Percentiles rank a stretch among this genome's conserved stretches.
Evolutionary conservation across 2,329 filamentous ascomycete species (phyloP).

Genomic region (Penicillium sp.): DNA sequence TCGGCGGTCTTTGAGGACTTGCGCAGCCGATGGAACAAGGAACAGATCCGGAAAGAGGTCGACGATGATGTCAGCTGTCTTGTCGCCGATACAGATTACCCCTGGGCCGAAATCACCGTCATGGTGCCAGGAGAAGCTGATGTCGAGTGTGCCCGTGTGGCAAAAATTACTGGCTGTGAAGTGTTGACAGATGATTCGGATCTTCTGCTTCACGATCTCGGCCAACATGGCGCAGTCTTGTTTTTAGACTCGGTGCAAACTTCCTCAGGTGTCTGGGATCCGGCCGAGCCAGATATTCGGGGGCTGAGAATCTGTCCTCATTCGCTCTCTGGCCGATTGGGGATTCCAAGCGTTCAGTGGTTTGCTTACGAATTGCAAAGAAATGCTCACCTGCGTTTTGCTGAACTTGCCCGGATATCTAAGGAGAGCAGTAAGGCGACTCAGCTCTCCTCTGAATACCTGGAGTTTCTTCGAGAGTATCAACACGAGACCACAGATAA

Average conservation of each 20-base stretch:
- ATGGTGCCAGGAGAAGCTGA: conserved; percentile 86
- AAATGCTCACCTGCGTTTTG: conserved; percentile 28
- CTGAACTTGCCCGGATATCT: conserved; percentile 33
- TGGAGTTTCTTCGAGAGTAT: conserved; percentile 39
- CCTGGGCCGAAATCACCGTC: conserved; percentile 42
- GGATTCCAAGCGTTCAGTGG: conserved; percentile 32
- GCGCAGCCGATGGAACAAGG: conserved; percentile 42
- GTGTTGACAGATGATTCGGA: conserved; percentile 84
- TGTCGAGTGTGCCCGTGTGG: conserved; percentile 67
- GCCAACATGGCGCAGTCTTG: conserved; percentile 58
- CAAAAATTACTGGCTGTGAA: conserved; percentile 56
- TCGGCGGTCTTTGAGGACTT: conserved; percentile 73
- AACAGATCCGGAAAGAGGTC: conserved; percentile 22
- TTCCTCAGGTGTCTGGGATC: conserved; percentile 10
- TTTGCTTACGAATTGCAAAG: conserved; percentile 42
- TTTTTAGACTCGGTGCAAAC: conserved; percentile 65
- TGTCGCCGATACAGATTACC: conserved; percentile 19
- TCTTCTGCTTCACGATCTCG: conserved; percentile 71
- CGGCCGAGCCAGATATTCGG: conserved; percentile 23
- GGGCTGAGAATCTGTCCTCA: conserved; percentile 40
- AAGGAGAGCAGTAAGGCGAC: conserved; percentile 20
- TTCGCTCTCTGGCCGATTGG: conserved; percentile 33
- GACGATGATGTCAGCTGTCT: conserved; percentile 15
- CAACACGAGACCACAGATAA: conserved; percentile 4
- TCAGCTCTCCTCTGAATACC: conserved; percentile 23